These are phyloP conservation scores for Cladorrhinum sp. DNA, from an alignment of 2,329 filamentous ascomycete genomes.

Conservation along the genomic window DNA sequence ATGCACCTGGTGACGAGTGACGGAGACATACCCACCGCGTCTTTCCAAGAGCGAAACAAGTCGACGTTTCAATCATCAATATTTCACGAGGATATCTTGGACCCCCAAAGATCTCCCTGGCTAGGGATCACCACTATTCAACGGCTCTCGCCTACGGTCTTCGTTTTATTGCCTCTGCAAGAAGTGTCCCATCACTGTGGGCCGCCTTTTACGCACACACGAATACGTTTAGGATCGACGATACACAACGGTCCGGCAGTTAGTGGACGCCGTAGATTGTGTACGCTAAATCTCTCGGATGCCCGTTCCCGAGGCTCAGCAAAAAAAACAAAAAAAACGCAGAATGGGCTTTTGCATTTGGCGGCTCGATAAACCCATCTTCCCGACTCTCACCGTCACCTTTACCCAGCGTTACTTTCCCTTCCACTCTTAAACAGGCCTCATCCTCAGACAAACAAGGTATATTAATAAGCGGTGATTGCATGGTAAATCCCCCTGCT, in stretches of 20 bases:
- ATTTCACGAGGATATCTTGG: neutral
- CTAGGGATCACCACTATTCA: no score
- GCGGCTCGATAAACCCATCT: neutral
- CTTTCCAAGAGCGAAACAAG: neutral
- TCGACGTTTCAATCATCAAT: neutral
- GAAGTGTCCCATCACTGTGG: neutral
- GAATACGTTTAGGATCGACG: slow-evolving; percentile 9
- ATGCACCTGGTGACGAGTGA: neutral
- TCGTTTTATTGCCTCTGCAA: neutral
- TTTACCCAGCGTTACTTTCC: no score
- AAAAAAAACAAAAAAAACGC: neutral
- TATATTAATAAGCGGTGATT: neutral
- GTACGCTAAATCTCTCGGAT: neutral
- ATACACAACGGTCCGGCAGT: slow-evolving; percentile 9
- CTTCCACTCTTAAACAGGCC: neutral
- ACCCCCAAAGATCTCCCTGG: no score
- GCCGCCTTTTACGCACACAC: neutral
- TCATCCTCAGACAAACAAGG: neutral
- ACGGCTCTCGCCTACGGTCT: neutral
- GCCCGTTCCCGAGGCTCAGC: neutral
- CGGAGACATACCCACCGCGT: neutral
- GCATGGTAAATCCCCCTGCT: neutral
- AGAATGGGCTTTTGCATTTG: neutral
- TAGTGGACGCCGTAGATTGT: neutral
- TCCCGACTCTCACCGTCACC: neutral